Evolutionary conservation across 331 rosid species (phyloP), one percentile per base, ranked within the genome.

Genomic region (Arachis monticola): DNA sequence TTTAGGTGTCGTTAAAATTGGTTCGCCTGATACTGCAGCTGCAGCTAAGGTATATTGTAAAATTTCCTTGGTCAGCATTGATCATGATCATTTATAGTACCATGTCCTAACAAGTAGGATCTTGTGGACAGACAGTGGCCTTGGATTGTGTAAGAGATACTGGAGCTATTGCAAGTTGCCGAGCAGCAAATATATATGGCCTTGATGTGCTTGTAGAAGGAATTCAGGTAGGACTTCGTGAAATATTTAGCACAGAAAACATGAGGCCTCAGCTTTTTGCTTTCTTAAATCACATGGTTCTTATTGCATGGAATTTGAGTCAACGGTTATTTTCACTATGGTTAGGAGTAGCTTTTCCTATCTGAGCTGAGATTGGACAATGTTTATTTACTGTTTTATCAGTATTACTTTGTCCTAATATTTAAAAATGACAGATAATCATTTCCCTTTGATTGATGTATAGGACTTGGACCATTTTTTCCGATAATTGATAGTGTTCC

Each of bases 151-250:
- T 13, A 84, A 84, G 87, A 84, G 87, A 89, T 38, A 83, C 81
- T 0, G 97, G 90, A 73, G 97, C 97, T 58, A 82, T 93, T 87
- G 97, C 98, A 67, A 91, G 98, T 84, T 82, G 84, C 77, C 88
- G 88, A 82, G 97, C 98, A 74, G 98, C 96, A 78, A 75, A 69
- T 31, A 79, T 89, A 64, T 93, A 93, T 73, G 97, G 97, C 59
- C 95, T 93, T 48, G 80, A 87, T 72, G 66, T 93, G 81, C 94
- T 93, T 74, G 79, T 75, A 2, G 89, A 91, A 61, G 80, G 89
- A 77, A 79, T 93, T 81, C 98, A 91, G 85, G 98, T 80, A 74
- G 51, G 73, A 63, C 75, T 77, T 42, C 64, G 12, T 59, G 8
- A 70, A 65, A 61, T 70, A 67, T 30, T 46, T 9, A 44, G 72